phyloP scores from a whole-genome alignment of 257 asterid genomes.

The Perilla frutescens region DNA sequence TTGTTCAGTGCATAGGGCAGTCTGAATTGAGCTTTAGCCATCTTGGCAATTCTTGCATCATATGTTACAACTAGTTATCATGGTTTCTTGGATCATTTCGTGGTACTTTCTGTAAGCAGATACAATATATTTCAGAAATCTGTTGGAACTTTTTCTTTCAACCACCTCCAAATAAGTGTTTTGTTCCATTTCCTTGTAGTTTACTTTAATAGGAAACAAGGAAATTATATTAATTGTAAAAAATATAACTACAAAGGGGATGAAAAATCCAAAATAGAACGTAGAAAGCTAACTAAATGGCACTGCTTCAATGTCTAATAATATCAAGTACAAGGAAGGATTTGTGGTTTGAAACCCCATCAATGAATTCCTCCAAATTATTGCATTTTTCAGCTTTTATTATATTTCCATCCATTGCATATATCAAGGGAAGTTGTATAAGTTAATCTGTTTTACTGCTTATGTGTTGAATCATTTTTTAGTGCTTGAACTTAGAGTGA shows the following conservation, averaged over 20 bases:
- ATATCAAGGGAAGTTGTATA: neutral
- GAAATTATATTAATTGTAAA: neutral
- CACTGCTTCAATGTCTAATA: neutral
- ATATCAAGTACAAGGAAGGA: neutral
- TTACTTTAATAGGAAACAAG: neutral
- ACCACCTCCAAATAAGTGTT: neutral
- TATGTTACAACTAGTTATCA: neutral
- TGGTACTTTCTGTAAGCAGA: neutral
- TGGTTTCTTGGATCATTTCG: neutral
- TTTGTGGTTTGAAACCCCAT: neutral
- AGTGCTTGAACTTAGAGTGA: slow-evolving; percentile 23
- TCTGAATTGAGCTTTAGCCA: neutral
- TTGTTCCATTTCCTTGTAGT: slow-evolving; percentile 1
- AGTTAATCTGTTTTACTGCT: neutral
- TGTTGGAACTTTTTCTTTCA: neutral
- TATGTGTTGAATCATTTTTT: slow-evolving; percentile 17
- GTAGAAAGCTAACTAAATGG: neutral
- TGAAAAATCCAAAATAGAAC: neutral
- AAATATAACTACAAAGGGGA: neutral
- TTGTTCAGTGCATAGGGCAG: neutral
- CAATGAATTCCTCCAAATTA: neutral
- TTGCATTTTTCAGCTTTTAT: slow-evolving; percentile 17
- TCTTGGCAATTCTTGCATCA: neutral
- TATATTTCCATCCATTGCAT: slow-evolving; percentile 19
- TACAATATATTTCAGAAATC: neutral